Base-by-base conservation (phyloP, 257 asterid species). In the Oldenlandia corymbosa region DNA sequence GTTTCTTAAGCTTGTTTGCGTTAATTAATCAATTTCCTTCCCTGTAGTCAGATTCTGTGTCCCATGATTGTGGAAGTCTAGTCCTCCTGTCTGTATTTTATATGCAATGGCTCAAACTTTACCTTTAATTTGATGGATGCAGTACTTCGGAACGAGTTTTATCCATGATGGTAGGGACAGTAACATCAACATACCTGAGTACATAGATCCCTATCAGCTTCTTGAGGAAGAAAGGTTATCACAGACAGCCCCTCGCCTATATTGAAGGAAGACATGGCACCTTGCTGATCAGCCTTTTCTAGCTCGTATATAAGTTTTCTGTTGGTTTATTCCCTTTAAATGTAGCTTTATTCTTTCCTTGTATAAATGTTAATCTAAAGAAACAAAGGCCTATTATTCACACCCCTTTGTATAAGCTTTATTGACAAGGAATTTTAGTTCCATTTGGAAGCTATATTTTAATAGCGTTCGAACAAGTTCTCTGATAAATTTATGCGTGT, bases 131-230 rank as follows among this genome's bases (percentile, higher is more conserved):
- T 49, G 32, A 20, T 48, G 51, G 64, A 18, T 81, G 83, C 86
- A 92, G 97, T 92, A 89, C 72, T 92, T 87, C 36, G 98, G 98
- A 66, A 73, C 92, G 23, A 70, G 68, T 58, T 92, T 92, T 70
- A 61, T 92, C 71, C 97, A 89, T 27, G 92, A 84, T 41, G 97
- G 80, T 60, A 72, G 75, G 46, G 62, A 60, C 3, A 42, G 71
- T 58, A 67, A 72, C 8, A 45, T 46, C 12, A 8, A 81, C 52
- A 79, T 76, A 23, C 93, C 93, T 5, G 85, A 68, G 48, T 89
- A 87, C 23, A 49, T 87, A 16, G 95, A 89, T 80, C 96, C 99
- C 5, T 89, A 89, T 61, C 83, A 56, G 41, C 83, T 92, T 53
- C 95, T 89, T 43, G 95, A 87, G 83, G 95, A 85, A 61, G 83